A percentile compares a stretch with the other conserved stretches of the same genome.
Evolutionary conservation across 1,284 basidiomycete genomes (phyloP).

Genomic region (Marasmius tenuissimus): DNA sequence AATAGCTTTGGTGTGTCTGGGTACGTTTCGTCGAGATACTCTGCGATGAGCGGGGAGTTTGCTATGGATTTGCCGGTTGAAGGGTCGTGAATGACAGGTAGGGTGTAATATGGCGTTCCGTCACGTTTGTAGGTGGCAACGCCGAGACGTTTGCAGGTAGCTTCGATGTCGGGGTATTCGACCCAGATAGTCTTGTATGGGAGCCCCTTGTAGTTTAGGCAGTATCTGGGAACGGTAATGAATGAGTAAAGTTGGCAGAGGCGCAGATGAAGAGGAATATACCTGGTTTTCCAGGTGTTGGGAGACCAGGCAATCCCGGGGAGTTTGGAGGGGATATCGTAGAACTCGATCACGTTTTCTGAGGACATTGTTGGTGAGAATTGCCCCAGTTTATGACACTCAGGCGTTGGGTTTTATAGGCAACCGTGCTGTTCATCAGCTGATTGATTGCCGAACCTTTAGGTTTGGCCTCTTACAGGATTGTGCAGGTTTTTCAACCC

Average conservation of each 20-base stretch:
- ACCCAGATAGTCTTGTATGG: constrained; percentile 41
- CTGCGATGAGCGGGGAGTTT: constrained; percentile 28
- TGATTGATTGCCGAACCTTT: too few species aligned
- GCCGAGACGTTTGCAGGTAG: constrained; percentile 27
- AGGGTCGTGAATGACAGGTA: constrained; percentile 38
- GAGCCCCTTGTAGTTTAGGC: constrained; percentile 40
- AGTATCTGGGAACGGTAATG: constrained; percentile 21
- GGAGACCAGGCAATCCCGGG: constrained; percentile 20
- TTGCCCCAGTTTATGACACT: background rate
- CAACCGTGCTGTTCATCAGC: too few species aligned
- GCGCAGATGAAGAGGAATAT: background rate
- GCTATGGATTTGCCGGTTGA: constrained; percentile 25
- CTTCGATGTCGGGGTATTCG: constrained; percentile 39
- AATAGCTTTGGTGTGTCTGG: constrained; percentile 26
- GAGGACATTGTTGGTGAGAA: background rate
- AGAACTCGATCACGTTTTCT: constrained; percentile 12
- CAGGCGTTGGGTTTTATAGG: background rate
- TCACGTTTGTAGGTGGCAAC: constrained; percentile 26
- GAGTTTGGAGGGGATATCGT: constrained; percentile 21
- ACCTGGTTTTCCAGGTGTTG: constrained; percentile 25
- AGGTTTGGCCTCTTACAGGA: too few species aligned
- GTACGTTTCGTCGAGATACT: constrained; percentile 37
- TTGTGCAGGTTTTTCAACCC: too few species aligned
- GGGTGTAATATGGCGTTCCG: constrained; percentile 30
- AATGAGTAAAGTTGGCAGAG: background rate